These are phyloP conservation scores for Hevea brasiliensis DNA, from an alignment of 345 rosid species.

Conservation along the genomic window DNA sequence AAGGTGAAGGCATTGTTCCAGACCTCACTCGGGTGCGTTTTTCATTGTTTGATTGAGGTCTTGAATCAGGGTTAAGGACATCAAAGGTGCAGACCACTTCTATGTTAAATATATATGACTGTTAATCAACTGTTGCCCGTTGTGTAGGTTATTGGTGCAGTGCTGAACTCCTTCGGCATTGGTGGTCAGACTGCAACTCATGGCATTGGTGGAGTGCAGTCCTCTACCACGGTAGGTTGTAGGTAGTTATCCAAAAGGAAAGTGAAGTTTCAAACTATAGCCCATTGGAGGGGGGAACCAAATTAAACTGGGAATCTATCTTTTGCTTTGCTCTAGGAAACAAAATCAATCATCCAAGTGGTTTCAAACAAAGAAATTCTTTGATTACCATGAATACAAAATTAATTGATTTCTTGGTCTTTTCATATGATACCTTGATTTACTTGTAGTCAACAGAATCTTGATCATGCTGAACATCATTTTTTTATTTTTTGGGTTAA, in stretches of 20 bases:
- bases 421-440: too few species aligned
- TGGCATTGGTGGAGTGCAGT: slow-evolving; percentile 46
- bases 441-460: too few species aligned
- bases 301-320: too few species aligned
- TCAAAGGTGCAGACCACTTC: neutral
- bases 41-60: slow-evolving; percentile 19
- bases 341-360: too few species aligned
- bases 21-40: slow-evolving; percentile 61
- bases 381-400: too few species aligned
- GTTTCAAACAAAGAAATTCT: too few species aligned
- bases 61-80: neutral
- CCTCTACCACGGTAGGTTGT: slow-evolving; percentile 45
- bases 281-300: too few species aligned
- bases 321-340: too few species aligned
- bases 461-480: too few species aligned
- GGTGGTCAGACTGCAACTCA: slow-evolving; percentile 48
- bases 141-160: slow-evolving; percentile 80
- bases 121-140: slow-evolving; percentile 16
- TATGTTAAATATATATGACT: neutral
- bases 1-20: slow-evolving; percentile 65
- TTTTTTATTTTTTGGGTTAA: too few species aligned
- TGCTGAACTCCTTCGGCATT: slow-evolving; percentile 77
- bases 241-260: neutral
- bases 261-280: too few species aligned
- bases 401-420: too few species aligned